These are phyloP conservation scores for Lepidium sativum DNA, from an alignment of 345 rosid genomes.

Conservation along the genomic window DNA sequence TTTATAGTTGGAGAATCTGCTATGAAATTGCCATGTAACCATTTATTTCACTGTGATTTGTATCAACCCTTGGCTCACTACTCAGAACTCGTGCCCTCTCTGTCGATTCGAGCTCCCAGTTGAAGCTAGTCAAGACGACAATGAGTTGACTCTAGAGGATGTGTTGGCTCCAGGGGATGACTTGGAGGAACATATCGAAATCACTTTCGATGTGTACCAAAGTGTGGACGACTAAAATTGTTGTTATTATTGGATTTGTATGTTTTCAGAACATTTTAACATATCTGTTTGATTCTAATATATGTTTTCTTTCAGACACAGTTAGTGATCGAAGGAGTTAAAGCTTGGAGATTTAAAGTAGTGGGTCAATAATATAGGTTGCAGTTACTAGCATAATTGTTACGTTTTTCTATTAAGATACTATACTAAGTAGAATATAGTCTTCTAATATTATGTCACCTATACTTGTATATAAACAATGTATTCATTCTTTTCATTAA, in stretches of 20 bases:
- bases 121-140: not conserved
- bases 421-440: no score
- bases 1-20: constrained; percentile 25
- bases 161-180: not conserved
- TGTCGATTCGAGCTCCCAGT: constrained; percentile 34
- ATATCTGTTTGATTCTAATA: not conserved
- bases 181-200: not conserved
- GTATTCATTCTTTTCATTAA: no score
- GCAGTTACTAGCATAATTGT: no score
- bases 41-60: constrained; percentile 38
- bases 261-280: not conserved
- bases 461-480: no score
- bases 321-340: no score
- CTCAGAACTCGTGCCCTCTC: constrained; percentile 41
- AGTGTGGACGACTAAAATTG: not conserved
- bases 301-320: not conserved
- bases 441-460: no score
- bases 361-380: no score
- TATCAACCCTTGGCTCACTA: constrained; percentile 37
- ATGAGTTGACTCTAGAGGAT: not conserved
- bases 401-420: no score
- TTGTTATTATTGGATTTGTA: not conserved
- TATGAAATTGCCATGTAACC: constrained; percentile 39
- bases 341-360: no score
- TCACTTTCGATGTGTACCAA: not conserved